Evolutionary conservation across 1,284 basidiomycete species (phyloP), one percentile per base, ranked within the genome.

Genomic region (Erythrobasidium hasegawianum): DNA sequence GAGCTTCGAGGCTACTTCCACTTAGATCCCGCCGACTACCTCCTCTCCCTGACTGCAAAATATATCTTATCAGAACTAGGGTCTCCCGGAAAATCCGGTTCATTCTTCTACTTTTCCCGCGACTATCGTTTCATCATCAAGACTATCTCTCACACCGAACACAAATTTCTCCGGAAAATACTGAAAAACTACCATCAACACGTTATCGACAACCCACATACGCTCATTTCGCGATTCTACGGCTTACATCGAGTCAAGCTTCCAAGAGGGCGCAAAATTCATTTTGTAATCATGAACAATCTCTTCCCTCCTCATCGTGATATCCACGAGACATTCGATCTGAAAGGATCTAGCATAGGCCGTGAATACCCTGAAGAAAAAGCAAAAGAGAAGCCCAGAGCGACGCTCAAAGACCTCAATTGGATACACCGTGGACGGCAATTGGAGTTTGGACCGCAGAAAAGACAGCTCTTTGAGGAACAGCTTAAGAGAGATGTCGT

Each of bases 101-200:
- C 91, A 18, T 98, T 98, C 81, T 98, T 98, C 81, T 98, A 98
- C 81, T 98, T 97, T 77, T 97, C 93, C 13, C 85, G 94, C 50
- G 95, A 98, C 81, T 98, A 97, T 76, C 89, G 94, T 1, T 98
- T 97, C 81, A 98, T 98, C 80, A 98, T 98, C 85, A 98, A 97
- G 80, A 98, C 95, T 18, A 97, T 98, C 71, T 89, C 88, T 39
- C 91, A 94, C 74, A 83, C 84, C 41, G 95, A 98, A 77, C 93
- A 97, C 83, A 90, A 92, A 77, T 97, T 96, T 78, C 81, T 98
- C 7, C 83, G 90, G 24, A 83, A 82, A 20, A 90, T 97, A 69
- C 83, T 97, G 50, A 87, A 86, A 74, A 80, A 87, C 68, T 98
- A 97, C 78, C 86, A 97, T 78, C 82, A 83, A 49, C 93, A 97